Percentiles rank a stretch among this genome's conserved stretches.
phyloP scores from a whole-genome alignment of 2,329 filamentous ascomycete species.

The Phaeophleospora eucalypticola region DNA sequence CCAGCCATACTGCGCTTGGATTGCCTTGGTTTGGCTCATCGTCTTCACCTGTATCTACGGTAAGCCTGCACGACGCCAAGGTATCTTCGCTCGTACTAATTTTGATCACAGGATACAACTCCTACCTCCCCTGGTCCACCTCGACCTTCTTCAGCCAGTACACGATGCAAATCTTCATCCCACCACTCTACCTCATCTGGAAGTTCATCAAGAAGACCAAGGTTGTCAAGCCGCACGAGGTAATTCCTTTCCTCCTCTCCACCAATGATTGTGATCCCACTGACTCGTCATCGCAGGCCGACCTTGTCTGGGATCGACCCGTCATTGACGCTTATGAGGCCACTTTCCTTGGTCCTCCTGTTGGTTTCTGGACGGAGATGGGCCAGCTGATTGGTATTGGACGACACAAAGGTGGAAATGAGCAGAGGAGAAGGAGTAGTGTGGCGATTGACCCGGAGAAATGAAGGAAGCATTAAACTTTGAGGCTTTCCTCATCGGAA shows the following conservation, averaged over 20 bases:
- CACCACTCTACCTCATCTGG: conserved; percentile 42
- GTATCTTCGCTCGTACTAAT: no score
- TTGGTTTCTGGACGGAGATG: conserved; percentile 54
- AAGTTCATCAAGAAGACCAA: conserved; percentile 59
- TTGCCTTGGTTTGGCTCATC: conserved; percentile 31
- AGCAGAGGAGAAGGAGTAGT: conserved; percentile 1
- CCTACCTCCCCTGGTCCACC: conserved; percentile 45
- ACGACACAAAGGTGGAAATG: conserved; percentile 13
- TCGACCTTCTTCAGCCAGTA: conserved; percentile 50
- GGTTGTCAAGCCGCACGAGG: conserved; percentile 37
- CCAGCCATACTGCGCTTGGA: conserved; percentile 54
- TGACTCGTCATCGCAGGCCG: conserved; percentile 46
- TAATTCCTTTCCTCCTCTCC: neutral
- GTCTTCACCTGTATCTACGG: conserved; percentile 47
- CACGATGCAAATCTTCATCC: conserved; percentile 28
- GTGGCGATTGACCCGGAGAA: no score
- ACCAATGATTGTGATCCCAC: neutral
- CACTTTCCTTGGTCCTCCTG: conserved; percentile 44
- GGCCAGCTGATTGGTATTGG: conserved; percentile 39
- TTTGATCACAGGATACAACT: conserved; percentile 49
- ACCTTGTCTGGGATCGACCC: conserved; percentile 59
- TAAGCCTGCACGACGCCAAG: no score
- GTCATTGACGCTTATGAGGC: conserved; percentile 56
- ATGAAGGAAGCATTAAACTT: no score
- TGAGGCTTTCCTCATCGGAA: no score